Conservation (phyloP, 352 stramenopile species). For the Phytopythium sindhum region DNA sequence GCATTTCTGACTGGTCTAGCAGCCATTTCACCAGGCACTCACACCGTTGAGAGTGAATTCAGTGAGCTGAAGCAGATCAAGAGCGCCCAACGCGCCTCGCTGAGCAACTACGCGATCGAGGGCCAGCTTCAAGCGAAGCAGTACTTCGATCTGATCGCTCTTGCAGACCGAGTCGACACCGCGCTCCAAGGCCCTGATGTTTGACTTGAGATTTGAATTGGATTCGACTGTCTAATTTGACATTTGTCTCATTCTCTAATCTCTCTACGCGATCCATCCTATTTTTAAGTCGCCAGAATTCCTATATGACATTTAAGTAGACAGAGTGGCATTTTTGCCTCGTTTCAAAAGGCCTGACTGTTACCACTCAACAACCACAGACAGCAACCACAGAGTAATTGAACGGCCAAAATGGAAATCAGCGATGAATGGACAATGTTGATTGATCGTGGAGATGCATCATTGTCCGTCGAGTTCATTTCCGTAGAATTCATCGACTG, state of each 20-base stretch:
- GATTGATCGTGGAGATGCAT: too few relatives aligned
- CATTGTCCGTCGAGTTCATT: too few relatives aligned
- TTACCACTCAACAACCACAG: too few relatives aligned
- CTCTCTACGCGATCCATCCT: neutral
- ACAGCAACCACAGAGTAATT: too few relatives aligned
- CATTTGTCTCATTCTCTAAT: neutral
- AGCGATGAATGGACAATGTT: too few relatives aligned
- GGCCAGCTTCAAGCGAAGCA: slow-evolving; percentile 11
- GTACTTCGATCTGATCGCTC: slow-evolving; percentile 5
- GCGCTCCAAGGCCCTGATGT: neutral
- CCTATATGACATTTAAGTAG: neutral
- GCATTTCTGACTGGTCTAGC: neutral
- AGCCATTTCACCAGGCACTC: slow-evolving; percentile 1
- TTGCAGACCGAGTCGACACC: neutral
- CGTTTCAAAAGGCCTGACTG: neutral
- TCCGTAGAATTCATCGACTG: too few relatives aligned
- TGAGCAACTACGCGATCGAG: slow-evolving; percentile 6
- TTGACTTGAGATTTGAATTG: neutral
- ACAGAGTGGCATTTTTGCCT: neutral
- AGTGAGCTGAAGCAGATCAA: slow-evolving; percentile 1
- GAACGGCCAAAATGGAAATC: too few relatives aligned
- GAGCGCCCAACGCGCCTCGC: neutral
- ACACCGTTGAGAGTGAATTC: slow-evolving; percentile 9
- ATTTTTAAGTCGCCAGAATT: neutral
- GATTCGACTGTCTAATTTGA: neutral